phyloP scores from a whole-genome alignment of 176 grass and related monocot species.

The Pontederia crassipes region DNA sequence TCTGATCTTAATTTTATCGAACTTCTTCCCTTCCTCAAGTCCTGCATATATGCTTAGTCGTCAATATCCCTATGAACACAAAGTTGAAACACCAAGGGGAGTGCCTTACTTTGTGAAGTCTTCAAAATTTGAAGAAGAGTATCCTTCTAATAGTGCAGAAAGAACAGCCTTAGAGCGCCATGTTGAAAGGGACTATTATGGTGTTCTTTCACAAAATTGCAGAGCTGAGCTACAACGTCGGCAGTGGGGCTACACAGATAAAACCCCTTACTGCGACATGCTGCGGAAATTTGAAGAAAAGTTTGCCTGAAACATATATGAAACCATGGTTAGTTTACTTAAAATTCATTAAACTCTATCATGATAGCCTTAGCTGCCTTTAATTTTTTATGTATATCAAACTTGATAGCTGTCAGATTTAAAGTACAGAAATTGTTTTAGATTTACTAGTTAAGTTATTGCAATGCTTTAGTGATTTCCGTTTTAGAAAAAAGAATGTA shows the following conservation, averaged over 20 bases:
- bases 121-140: conserved; percentile 70
- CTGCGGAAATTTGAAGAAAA: conserved; percentile 7
- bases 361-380: no score
- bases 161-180: conserved; percentile 48
- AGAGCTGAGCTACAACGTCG: conserved; percentile 8
- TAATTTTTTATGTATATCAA: no score
- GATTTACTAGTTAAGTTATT: no score
- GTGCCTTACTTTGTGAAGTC: conserved; percentile 74
- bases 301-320: no score
- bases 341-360: no score
- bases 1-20: conserved; percentile 55
- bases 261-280: conserved; percentile 13
- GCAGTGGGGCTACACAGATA: conserved; percentile 6
- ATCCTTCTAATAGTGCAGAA: conserved; percentile 59
- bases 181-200: conserved; percentile 67
- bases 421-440: no score
- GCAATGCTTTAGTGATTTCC: no score
- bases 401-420: no score
- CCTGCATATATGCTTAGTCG: conserved; percentile 58
- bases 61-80: conserved; percentile 55
- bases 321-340: no score
- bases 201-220: conserved; percentile 4
- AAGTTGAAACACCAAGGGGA: conserved; percentile 53
- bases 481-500: no score
- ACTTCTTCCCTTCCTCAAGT: conserved; percentile 78